Conservation (phyloP, 768 basidiomycete species). For the Phylloporus rhodoxanthus region DNA sequence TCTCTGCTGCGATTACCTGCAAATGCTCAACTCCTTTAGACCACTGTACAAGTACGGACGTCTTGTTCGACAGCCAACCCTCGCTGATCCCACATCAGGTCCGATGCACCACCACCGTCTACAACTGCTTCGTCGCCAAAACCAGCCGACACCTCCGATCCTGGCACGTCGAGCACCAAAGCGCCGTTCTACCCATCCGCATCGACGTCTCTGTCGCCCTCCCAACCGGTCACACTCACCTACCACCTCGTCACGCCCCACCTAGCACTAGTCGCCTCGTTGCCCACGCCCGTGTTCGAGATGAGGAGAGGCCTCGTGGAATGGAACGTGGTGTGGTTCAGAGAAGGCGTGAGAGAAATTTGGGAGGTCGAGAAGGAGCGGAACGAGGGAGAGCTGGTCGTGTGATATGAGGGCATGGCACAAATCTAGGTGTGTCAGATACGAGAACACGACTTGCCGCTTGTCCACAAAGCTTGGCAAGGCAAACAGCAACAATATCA, state of each 20-base stretch:
- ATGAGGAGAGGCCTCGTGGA: slow-evolving; percentile 71
- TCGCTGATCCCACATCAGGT: slow-evolving; percentile 13
- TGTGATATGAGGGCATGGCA: not conserved
- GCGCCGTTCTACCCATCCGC: slow-evolving; percentile 65
- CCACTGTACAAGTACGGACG: slow-evolving; percentile 70
- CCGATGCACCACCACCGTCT: slow-evolving; percentile 16
- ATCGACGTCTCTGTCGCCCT: slow-evolving; percentile 54
- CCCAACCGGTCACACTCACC: slow-evolving; percentile 65
- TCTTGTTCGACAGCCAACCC: not conserved
- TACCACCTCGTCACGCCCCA: slow-evolving; percentile 76
- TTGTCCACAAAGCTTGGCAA: not conserved
- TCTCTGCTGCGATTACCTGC: slow-evolving; percentile 86
- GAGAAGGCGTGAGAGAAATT: slow-evolving; percentile 79
- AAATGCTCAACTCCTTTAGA: slow-evolving; percentile 81
- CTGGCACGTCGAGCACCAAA: slow-evolving; percentile 25
- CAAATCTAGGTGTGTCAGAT: not conserved
- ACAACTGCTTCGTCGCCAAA: not conserved
- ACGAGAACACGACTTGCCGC: not conserved
- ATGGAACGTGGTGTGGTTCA: slow-evolving; percentile 81
- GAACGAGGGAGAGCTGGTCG: slow-evolving; percentile 18
- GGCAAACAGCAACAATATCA: too few relatives aligned
- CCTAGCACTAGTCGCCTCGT: slow-evolving; percentile 62
- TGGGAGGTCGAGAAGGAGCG: slow-evolving; percentile 66
- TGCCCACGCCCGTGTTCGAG: slow-evolving; percentile 70
- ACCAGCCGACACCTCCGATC: slow-evolving; percentile 3